Evolutionary conservation across 176 grass and related monocot genomes (phyloP).

Genomic region (Juncus effusus): DNA sequence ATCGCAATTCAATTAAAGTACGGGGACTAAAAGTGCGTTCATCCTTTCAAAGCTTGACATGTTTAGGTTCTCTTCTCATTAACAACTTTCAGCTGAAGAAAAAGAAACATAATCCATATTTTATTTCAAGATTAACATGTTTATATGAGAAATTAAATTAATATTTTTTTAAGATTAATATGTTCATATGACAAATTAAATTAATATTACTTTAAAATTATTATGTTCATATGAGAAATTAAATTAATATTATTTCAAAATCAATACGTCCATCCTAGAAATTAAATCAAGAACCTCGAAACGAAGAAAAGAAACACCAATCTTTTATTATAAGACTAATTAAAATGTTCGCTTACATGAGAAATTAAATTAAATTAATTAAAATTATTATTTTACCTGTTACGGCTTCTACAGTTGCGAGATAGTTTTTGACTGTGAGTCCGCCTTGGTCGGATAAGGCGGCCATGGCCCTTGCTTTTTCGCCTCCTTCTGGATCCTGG

Average conservation of each 20-base stretch:
- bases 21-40: too few species aligned
- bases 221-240: not conserved
- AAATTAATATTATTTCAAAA: not conserved
- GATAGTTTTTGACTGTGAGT: slow-evolving; percentile 62
- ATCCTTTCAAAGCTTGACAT: too few species aligned
- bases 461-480: slow-evolving; percentile 69
- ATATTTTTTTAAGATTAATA: not conserved
- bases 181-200: not conserved
- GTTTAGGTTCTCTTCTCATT: too few species aligned
- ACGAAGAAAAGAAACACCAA: not conserved
- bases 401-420: slow-evolving; percentile 70
- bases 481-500: slow-evolving; percentile 61
- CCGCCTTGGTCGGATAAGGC: slow-evolving; percentile 71
- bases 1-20: too few species aligned
- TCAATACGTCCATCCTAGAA: not conserved
- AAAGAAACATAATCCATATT: not conserved
- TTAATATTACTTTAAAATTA: not conserved
- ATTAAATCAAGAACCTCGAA: slow-evolving; percentile 18
- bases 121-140: too few species aligned
- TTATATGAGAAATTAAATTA: slow-evolving; percentile 10
- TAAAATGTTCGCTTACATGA: slow-evolving; percentile 4
- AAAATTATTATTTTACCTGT: slow-evolving; percentile 45
- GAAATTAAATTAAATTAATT: not conserved
- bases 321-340: slow-evolving; percentile 3
- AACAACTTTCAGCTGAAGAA: too few species aligned